These are phyloP conservation scores for Xerocomus nothofagi DNA, from an alignment of 1,284 basidiomycete genomes.

Conservation along the genomic window DNA sequence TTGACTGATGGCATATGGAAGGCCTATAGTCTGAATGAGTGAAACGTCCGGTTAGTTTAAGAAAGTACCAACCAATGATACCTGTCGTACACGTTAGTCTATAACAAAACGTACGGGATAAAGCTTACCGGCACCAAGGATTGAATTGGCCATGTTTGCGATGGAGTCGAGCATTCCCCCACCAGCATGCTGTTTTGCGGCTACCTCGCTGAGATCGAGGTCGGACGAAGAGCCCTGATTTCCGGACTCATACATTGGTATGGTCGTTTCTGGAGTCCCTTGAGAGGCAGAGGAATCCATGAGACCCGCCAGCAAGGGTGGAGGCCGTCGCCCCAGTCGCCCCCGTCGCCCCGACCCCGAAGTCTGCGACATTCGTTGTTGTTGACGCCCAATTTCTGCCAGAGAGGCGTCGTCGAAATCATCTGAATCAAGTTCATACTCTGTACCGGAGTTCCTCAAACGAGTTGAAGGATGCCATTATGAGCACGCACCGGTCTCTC, in stretches of 20 bases:
- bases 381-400: conserved; percentile 38
- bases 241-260: conserved; percentile 43
- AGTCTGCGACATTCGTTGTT: conserved; percentile 34
- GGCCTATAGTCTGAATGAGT: conserved; percentile 45
- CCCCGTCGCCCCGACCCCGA: conserved; percentile 35
- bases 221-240: conserved; percentile 33
- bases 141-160: conserved; percentile 96
- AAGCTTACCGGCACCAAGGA: conserved; percentile 84
- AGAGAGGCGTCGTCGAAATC: conserved; percentile 64
- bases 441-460: conserved; percentile 38
- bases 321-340: conserved; percentile 49
- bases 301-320: conserved; percentile 77
- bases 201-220: conserved; percentile 65
- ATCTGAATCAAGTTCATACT: conserved; percentile 76
- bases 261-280: conserved; percentile 52
- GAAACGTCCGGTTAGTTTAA: not conserved
- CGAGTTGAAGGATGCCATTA: conserved; percentile 18
- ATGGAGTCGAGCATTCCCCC: conserved; percentile 83
- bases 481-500: conserved; percentile 67
- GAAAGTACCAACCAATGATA: conserved; percentile 70
- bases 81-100: conserved; percentile 44
- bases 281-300: conserved; percentile 56
- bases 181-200: conserved; percentile 65
- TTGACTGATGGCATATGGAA: conserved; percentile 91
- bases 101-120: not conserved